Base-by-base conservation (phyloP, 805 yeast species). In the Wickerhamiella cacticola region DNA sequence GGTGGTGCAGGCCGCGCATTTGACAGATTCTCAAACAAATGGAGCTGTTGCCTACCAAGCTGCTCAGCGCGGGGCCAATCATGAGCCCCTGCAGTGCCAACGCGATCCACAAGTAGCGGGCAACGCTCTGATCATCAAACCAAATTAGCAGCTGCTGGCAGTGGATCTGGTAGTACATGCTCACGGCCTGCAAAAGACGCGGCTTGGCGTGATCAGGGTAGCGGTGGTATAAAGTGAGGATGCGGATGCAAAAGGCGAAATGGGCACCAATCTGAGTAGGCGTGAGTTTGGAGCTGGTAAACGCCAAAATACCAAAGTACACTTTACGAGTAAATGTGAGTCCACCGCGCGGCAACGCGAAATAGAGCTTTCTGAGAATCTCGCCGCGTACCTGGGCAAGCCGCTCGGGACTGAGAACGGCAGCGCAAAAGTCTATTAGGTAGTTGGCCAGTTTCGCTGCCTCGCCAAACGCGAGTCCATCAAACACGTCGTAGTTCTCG, bases 401-500 rank as follows among this genome's bases (percentile, higher is more conserved):
- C 13, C 28, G 19, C 3, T 10, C 34, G 7, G 25, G 5, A n/a
- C 24, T 10, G 5, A 41, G 13, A 7, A 28, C 18, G 15, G 33
- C 29, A 5, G 5, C 13, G 34, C 25, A 23, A 7, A 42, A 7
- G 16, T 48, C 47, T 13, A 22, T 18, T 18, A 48, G 21, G 16
- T 41, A 33, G 3, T 25, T 24, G 16, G 24, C 15, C 2, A 48
- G 15, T 21, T 25, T 26, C 5, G 15, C 10, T 3, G 40, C 33
- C 21, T 36, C 34, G 9, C 24, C 23, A 13, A 22, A 12, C 9
- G 21, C 29, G 9, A 29, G 19, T 10, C 13, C 24, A 19, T 26
- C 35, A 22, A 15, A 33, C 8, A 16, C 34, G 31, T 47, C 49
- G 26, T 33, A 47, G 7, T 21, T 24, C 7, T 41, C 46, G 34